phyloP scores from a whole-genome alignment of 352 stramenopile genomes.

The Phytophthora litchii region DNA sequence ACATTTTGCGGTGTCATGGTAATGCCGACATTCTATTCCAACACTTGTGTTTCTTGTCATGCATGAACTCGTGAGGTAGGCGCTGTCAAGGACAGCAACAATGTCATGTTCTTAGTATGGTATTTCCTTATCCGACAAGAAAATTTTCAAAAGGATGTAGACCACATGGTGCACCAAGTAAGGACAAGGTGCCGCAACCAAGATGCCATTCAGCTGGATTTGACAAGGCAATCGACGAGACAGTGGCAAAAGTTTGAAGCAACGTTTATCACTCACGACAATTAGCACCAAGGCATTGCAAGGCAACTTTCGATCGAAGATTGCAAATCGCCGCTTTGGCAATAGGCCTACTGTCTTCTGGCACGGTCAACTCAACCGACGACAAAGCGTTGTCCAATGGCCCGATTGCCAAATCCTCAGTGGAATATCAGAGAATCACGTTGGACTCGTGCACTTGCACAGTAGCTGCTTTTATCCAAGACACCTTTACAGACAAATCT shows the following conservation, averaged over 20 bases:
- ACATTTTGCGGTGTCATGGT: conserved; percentile 14
- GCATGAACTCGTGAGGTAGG: conserved; percentile 2
- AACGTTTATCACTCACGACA: conserved; percentile 12
- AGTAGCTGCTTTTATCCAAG: background rate
- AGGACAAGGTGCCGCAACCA: conserved; percentile 18
- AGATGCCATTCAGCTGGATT: conserved; percentile 12
- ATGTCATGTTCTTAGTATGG: no score
- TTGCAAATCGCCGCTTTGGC: conserved; percentile 16
- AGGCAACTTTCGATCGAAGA: conserved; percentile 5
- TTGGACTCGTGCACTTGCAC: background rate
- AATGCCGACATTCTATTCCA: background rate
- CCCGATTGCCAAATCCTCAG: conserved; percentile 1
- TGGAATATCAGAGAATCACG: conserved; percentile 5
- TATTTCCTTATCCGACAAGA: conserved; percentile 27
- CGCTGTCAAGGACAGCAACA: no score
- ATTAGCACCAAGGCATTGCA: conserved; percentile 13
- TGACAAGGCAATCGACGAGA: background rate
- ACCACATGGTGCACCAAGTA: conserved; percentile 13
- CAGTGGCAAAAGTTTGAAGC: conserved; percentile 7
- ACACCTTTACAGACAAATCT: conserved; percentile 20
- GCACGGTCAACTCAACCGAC: background rate
- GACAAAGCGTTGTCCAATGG: background rate
- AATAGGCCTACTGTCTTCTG: conserved; percentile 25
- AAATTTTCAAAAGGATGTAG: conserved; percentile 35
- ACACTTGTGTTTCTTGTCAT: background rate